These are phyloP conservation scores for Plasmodium falciparum DNA, from an alignment of 169 alveolate genomes.

Conservation along the genomic window DNA sequence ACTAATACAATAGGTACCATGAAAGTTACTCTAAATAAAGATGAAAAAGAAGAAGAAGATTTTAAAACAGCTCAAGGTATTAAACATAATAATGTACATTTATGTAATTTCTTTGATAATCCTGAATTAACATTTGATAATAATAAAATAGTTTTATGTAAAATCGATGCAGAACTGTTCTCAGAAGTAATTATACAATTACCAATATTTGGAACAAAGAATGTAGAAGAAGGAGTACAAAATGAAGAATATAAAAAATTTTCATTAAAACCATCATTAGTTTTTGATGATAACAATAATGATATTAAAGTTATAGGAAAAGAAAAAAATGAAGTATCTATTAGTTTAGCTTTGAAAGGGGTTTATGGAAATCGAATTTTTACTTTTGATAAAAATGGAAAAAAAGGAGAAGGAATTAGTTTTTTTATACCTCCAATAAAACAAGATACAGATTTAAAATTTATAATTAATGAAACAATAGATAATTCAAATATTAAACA, in stretches of 20 bases:
- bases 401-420: conserved; percentile 50
- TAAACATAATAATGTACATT: conserved; percentile 9
- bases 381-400: conserved; percentile 19
- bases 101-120: conserved; percentile 57
- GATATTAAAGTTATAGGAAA: conserved; percentile 11
- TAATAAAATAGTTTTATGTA: conserved; percentile 25
- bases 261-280: conserved; percentile 4
- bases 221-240: background rate
- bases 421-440: conserved; percentile 50
- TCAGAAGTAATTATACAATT: conserved; percentile 41
- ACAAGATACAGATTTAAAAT: conserved; percentile 4
- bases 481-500: background rate
- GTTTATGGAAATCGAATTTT: conserved; percentile 49
- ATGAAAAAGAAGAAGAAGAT: conserved; percentile 8
- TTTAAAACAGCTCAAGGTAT: conserved; percentile 5
- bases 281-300: background rate
- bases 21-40: conserved; percentile 36
- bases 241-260: conserved; percentile 18
- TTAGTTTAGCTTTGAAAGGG: conserved; percentile 41
- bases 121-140: conserved; percentile 9
- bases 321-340: background rate
- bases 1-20: conserved; percentile 8
- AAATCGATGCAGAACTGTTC: conserved; percentile 31
- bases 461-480: conserved; percentile 18
- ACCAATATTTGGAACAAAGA: conserved; percentile 28